A percentile compares a stretch with the other conserved stretches of the same genome.
Evolutionary conservation across 306 rosid species (phyloP).

Genomic region (Astragalus membranaceus): DNA sequence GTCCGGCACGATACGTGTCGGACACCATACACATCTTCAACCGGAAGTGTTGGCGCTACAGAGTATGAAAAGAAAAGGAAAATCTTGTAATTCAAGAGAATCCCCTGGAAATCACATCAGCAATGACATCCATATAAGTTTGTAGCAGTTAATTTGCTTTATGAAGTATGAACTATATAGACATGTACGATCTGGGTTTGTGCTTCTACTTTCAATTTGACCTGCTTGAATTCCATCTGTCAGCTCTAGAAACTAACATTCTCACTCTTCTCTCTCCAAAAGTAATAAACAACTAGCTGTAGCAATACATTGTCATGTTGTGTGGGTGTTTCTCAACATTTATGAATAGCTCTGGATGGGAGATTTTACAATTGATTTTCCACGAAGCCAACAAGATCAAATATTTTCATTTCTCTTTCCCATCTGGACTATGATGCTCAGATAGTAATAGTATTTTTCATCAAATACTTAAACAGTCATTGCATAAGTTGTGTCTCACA

Average conservation of each 20-base stretch:
- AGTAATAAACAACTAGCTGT: slow-evolving; percentile 5
- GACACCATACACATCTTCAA: too few relatives aligned
- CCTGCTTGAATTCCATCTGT: background rate
- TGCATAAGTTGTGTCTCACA: background rate
- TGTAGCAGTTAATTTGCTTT: too few relatives aligned
- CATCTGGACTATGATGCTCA: slow-evolving; percentile 4
- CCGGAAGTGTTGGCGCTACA: too few relatives aligned
- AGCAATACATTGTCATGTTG: background rate
- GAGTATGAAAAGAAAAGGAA: background rate
- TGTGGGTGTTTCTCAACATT: background rate
- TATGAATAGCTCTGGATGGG: background rate
- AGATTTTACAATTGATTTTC: background rate
- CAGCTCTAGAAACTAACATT: background rate
- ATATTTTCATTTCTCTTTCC: background rate
- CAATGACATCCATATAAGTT: too few relatives aligned
- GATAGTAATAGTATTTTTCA: background rate
- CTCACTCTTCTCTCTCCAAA: background rate
- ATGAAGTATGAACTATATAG: background rate
- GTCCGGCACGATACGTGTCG: too few relatives aligned
- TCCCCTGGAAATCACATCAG: too few relatives aligned
- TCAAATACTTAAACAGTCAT: slow-evolving; percentile 11
- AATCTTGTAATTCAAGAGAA: background rate
- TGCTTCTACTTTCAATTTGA: background rate
- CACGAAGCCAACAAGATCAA: background rate
- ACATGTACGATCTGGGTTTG: background rate